Evolutionary conservation across 495 filamentous ascomycete genomes (phyloP), one percentile per base, ranked within the genome.

Genomic region (Podospora pseudocomata): DNA sequence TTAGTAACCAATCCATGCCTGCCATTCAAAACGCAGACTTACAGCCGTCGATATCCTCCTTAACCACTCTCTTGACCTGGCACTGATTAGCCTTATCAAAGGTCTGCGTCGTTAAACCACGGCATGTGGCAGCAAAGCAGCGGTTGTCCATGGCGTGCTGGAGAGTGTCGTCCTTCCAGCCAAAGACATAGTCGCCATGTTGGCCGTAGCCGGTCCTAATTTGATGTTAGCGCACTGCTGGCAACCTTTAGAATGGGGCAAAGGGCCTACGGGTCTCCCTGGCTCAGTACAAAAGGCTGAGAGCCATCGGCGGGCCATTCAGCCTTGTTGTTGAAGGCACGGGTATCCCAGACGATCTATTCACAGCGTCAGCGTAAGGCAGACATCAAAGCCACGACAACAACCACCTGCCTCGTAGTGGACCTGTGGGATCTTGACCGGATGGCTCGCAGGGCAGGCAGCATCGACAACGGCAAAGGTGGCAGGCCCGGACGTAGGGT

Each of bases 171-270:
- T 74, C 82, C 71, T 84, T 75, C 82, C 82, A 85, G 39, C 83
- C 83, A 67, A 85, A 85, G 28, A 85, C 80, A 75, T 85, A 85
- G 68, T 85, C 83, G 64, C 72, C 83, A 72, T 85, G 83, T 32
- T 83, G 73, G 0, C 71, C 71, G 60, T 68, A 73, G 23, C 73
- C 73, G 13, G 70, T 70, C 34, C 70, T 76, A 2, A 2, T 53
- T n/a, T 49, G 5, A 49, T 9, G 59, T 32, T 27, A 32, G 20
- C 11, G 5, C 1, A 13, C 18, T 11, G 26, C 26, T 16, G 15
- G 54, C 39, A 27, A 1, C 58, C 6, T 2, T 3, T 18, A 49
- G 39, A 15, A 54, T 30, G 11, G 19, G 11, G 11, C 15, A 9
- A 11, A 58, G 20, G 49, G 61, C n/a, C 18, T 44, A 64, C 71